Evolutionary conservation across 2,329 filamentous ascomycete species (phyloP).

Genomic region (Fusarium nematophilum): DNA sequence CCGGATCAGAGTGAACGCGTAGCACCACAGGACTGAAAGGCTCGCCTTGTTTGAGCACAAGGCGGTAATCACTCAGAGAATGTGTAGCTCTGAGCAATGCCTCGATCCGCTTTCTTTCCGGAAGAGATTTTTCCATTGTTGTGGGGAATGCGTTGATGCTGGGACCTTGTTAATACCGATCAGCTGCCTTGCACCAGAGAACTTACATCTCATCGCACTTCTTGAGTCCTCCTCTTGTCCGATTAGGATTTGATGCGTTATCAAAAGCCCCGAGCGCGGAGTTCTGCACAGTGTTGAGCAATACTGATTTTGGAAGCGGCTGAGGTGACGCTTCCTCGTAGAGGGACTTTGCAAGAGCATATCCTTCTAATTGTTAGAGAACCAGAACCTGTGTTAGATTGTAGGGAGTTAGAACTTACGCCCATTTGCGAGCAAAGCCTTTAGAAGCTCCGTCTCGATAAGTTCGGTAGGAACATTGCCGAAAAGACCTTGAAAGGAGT

Average conservation of each 20-base stretch:
- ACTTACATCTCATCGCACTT: slow-evolving; percentile 80
- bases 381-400: not conserved
- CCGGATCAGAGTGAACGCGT: slow-evolving; percentile 79
- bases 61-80: slow-evolving; percentile 78
- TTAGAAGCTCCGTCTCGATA: slow-evolving; percentile 78
- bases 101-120: slow-evolving; percentile 65
- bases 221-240: slow-evolving; percentile 79
- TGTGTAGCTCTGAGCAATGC: slow-evolving; percentile 79
- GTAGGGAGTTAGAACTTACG: slow-evolving; percentile 56
- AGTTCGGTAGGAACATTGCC: slow-evolving; percentile 69
- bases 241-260: slow-evolving; percentile 84
- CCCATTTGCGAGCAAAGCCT: slow-evolving; percentile 70
- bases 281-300: slow-evolving; percentile 71
- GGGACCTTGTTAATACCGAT: slow-evolving; percentile 35
- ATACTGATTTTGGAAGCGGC: slow-evolving; percentile 60
- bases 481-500: slow-evolving; percentile 69
- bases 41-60: slow-evolving; percentile 82
- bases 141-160: slow-evolving; percentile 74
- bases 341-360: slow-evolving; percentile 70
- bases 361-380: slow-evolving; percentile 58
- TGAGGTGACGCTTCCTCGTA: slow-evolving; percentile 64
- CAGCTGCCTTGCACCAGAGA: not conserved
- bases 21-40: slow-evolving; percentile 83
- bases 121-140: slow-evolving; percentile 63
- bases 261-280: slow-evolving; percentile 79